Conservation (phyloP, 352 stramenopile species). For the Albugo laibachii region DNA sequence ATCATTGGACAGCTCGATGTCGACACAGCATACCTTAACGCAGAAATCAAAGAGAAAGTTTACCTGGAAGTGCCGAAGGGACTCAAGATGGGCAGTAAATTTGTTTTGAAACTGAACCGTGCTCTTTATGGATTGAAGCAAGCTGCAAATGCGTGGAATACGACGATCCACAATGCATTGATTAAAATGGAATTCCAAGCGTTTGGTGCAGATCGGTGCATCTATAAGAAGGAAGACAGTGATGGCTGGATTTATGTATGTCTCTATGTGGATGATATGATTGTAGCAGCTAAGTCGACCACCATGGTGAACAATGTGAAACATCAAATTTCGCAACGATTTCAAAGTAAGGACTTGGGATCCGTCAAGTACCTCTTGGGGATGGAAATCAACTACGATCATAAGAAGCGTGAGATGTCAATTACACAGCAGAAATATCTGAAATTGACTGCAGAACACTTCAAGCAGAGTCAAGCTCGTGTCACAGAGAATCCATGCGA, state of each 20-base stretch:
- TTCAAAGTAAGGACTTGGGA: not conserved
- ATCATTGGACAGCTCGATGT: slow-evolving; percentile 8
- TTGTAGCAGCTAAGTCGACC: too few relatives aligned
- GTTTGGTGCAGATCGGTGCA: not conserved
- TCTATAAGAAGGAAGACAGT: not conserved
- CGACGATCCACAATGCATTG: slow-evolving; percentile 8
- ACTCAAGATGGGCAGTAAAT: slow-evolving; percentile 2
- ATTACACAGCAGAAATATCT: too few relatives aligned
- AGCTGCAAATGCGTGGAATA: slow-evolving; percentile 12
- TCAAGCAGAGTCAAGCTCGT: not conserved
- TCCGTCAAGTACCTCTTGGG: not conserved
- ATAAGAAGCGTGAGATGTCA: too few relatives aligned
- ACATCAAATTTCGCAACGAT: not conserved
- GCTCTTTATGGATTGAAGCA: slow-evolving; percentile 20
- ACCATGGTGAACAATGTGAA: not conserved
- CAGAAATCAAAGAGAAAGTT: slow-evolving; percentile 6
- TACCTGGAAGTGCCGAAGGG: slow-evolving; percentile 8
- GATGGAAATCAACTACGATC: not conserved
- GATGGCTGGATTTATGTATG: not conserved
- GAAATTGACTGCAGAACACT: not conserved
- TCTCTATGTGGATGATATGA: too few relatives aligned
- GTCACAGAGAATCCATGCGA: too few relatives aligned
- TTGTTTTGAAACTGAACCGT: slow-evolving; percentile 10
- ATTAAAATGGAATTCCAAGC: too few relatives aligned
- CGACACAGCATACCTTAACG: slow-evolving; percentile 18